phyloP scores from a whole-genome alignment of 192 early-diverging fungal species.

The Coemansia aciculifera region DNA sequence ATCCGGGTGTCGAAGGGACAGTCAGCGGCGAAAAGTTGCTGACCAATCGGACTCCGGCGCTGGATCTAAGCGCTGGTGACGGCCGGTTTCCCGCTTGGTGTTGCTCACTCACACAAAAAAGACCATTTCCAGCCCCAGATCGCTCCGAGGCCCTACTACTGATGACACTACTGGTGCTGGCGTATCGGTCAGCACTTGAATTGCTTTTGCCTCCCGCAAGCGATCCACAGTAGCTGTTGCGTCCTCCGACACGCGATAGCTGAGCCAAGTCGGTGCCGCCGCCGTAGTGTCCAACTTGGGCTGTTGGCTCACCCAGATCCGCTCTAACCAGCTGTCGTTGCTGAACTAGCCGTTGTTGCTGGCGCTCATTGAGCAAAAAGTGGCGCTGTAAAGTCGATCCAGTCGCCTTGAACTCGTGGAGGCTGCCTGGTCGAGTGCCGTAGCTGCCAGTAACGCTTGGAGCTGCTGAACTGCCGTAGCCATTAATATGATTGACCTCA shows the following conservation, averaged over 20 bases:
- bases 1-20: slow-evolving; percentile 48
- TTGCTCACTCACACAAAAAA: not conserved
- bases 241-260: slow-evolving; percentile 1
- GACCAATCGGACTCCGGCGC: slow-evolving; percentile 24
- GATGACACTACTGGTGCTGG: not conserved
- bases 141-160: not conserved
- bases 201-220: slow-evolving; percentile 14
- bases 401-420: slow-evolving; percentile 22
- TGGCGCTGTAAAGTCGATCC: slow-evolving; percentile 14
- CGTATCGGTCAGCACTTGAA: not conserved
- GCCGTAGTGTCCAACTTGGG: not conserved
- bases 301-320: slow-evolving; percentile 1
- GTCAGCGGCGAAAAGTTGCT: slow-evolving; percentile 55
- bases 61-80: slow-evolving; percentile 15
- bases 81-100: slow-evolving; percentile 1
- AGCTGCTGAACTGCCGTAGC: slow-evolving; percentile 14
- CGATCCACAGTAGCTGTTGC: slow-evolving; percentile 10
- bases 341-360: slow-evolving; percentile 40
- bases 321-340: slow-evolving; percentile 22
- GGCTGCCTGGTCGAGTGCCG: slow-evolving; percentile 25
- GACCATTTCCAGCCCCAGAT: not conserved
- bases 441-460: slow-evolving; percentile 24
- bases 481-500: slow-evolving; percentile 18
- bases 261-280: not conserved
- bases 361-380: slow-evolving; percentile 34